phyloP scores from a whole-genome alignment of 2,329 filamentous ascomycete species.

The Aspergillus ibericus region DNA sequence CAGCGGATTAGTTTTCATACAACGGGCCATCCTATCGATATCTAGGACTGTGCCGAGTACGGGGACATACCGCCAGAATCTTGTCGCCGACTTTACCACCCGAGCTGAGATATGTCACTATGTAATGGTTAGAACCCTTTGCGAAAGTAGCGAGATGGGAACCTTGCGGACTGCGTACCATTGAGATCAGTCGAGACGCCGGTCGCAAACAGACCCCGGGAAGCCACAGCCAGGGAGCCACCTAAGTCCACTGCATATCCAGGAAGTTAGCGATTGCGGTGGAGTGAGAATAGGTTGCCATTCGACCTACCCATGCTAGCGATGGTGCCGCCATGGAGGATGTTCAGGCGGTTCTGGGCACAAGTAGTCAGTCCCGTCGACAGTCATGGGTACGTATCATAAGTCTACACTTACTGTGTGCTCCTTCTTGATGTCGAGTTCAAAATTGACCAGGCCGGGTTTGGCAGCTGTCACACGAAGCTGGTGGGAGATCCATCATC shows the following conservation, averaged over 20 bases:
- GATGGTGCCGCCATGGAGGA: conserved; percentile 67
- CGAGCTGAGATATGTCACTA: conserved; percentile 63
- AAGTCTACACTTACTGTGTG: conserved; percentile 55
- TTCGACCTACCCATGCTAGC: conserved; percentile 55
- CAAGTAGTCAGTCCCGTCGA: background rate
- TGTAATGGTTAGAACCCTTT: background rate
- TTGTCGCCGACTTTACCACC: conserved; percentile 64
- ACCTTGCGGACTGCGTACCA: conserved; percentile 38
- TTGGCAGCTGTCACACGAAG: conserved; percentile 61
- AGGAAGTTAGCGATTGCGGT: background rate
- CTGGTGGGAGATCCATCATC: conserved; percentile 37
- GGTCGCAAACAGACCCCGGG: conserved; percentile 63
- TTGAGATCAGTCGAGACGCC: conserved; percentile 68
- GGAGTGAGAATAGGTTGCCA: background rate
- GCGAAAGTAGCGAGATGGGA: background rate
- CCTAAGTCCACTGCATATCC: conserved; percentile 58
- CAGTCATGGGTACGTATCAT: background rate
- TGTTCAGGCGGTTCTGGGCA: conserved; percentile 61
- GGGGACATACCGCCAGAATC: conserved; percentile 51
- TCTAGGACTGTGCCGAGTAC: background rate
- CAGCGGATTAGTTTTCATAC: conserved; percentile 17
- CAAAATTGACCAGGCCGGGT: conserved; percentile 64
- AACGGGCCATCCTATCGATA: background rate
- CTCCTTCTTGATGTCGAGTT: conserved; percentile 63
- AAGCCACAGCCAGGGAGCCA: conserved; percentile 66